phyloP scores from a whole-genome alignment of 331 rosid genomes.

The Malus hybrid region DNA sequence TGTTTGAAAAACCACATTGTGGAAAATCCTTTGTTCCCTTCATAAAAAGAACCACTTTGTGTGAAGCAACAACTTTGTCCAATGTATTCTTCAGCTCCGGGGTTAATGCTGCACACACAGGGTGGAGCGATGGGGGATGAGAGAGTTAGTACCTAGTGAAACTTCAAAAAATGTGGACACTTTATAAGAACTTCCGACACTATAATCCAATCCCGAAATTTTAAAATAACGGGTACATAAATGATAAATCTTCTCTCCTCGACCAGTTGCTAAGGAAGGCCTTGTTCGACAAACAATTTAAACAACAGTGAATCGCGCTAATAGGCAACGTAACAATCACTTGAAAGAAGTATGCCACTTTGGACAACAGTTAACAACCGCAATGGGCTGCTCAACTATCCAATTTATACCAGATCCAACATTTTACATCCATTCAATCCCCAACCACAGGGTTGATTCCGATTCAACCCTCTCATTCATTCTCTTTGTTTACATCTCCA shows the following conservation, averaged over 20 bases:
- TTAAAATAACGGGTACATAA: background rate
- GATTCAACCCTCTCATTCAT: too few relatives aligned
- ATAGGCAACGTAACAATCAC: background rate
- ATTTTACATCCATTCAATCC: too few relatives aligned
- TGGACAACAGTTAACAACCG: background rate
- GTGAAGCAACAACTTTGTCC: conserved; percentile 75
- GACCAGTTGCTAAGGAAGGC: background rate
- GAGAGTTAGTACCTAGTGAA: background rate
- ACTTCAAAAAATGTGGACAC: too few relatives aligned
- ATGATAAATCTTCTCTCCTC: background rate
- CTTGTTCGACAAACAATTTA: background rate
- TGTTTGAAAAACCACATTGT: conserved; percentile 92
- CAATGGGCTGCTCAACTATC: too few relatives aligned
- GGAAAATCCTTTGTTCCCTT: conserved; percentile 93
- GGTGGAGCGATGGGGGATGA: background rate
- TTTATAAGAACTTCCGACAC: background rate
- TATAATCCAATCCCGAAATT: background rate
- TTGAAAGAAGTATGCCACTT: background rate
- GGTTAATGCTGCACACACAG: conserved; percentile 49
- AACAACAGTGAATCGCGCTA: background rate
- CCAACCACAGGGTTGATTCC: too few relatives aligned
- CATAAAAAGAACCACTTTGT: conserved; percentile 83
- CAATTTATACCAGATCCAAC: too few relatives aligned
- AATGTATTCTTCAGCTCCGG: conserved; percentile 78
- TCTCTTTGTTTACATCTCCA: too few relatives aligned